phyloP scores from a whole-genome alignment of 345 rosid species.

The Linum tenue region DNA sequence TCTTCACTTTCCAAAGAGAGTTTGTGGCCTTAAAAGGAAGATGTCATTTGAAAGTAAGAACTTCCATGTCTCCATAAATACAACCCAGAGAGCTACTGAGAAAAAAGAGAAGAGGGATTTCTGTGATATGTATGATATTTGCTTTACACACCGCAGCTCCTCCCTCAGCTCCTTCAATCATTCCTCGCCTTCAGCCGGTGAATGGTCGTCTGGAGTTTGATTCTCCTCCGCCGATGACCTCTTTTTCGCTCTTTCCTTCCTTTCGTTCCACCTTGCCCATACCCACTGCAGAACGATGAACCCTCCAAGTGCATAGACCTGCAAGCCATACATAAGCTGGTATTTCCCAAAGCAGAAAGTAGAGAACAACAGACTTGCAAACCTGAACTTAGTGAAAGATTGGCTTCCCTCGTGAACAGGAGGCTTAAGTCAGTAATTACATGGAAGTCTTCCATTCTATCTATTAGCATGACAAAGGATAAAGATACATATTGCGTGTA shows the following conservation, averaged over 20 bases:
- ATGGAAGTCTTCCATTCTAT: no score
- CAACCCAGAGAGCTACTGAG: background rate
- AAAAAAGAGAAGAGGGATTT: background rate
- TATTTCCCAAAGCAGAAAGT: background rate
- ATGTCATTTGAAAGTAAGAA: background rate
- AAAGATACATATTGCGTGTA: no score
- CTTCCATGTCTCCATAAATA: background rate
- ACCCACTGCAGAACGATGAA: conserved; percentile 69
- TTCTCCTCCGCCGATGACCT: conserved; percentile 17
- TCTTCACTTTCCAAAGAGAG: background rate
- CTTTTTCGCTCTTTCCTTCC: conserved; percentile 40
- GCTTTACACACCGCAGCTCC: background rate
- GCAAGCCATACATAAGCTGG: conserved; percentile 1
- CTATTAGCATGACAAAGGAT: no score
- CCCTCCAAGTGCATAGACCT: conserved; percentile 83
- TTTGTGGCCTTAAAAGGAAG: background rate
- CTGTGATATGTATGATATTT: background rate
- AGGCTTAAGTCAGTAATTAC: no score
- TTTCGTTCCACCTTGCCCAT: conserved; percentile 83
- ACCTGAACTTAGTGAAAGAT: no score
- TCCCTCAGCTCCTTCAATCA: background rate
- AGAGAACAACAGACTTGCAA: no score
- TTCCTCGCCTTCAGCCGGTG: conserved; percentile 25
- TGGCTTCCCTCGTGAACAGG: no score
- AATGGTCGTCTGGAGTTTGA: background rate